Conservation (phyloP, 202 grass and related monocot species). For the Schoenoplectus triqueter region DNA sequence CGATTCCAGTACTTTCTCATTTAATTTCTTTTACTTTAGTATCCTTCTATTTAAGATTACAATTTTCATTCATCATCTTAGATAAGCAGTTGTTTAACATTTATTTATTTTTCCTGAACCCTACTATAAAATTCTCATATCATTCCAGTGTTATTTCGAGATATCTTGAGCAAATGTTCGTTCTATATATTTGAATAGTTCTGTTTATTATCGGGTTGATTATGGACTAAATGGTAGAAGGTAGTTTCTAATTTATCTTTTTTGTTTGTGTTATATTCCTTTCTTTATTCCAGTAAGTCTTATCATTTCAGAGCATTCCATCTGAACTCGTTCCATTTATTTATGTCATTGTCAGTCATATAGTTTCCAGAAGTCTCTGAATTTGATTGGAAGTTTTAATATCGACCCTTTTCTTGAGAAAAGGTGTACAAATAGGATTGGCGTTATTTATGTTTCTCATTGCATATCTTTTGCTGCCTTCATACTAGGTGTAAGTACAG, state of each 20-base stretch:
- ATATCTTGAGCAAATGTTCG: constrained; percentile 6
- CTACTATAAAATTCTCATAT: constrained; percentile 23
- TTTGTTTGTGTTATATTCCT: constrained; percentile 16
- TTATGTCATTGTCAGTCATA: neutral
- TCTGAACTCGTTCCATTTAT: neutral
- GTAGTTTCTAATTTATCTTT: constrained; percentile 17
- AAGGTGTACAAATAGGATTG: neutral
- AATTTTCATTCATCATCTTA: constrained; percentile 16
- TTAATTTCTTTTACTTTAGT: constrained; percentile 35
- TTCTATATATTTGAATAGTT: constrained; percentile 17
- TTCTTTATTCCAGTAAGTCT: neutral
- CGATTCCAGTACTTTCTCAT: constrained; percentile 48
- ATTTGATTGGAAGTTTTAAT: constrained; percentile 4
- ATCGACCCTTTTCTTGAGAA: neutral
- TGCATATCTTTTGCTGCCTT: constrained; percentile 6
- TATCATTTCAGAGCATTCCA: neutral
- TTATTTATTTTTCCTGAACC: constrained; percentile 26
- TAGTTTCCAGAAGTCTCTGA: constrained; percentile 9
- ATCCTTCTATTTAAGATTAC: constrained; percentile 23
- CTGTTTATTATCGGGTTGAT: constrained; percentile 23
- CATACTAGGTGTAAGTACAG: neutral
- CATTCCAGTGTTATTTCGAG: constrained; percentile 8
- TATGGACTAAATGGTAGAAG: neutral
- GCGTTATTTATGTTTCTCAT: neutral
- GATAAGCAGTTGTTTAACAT: neutral